Base-by-base conservation (phyloP, 2,329 filamentous ascomycete genomes). In the Sporothrix sp. region DNA sequence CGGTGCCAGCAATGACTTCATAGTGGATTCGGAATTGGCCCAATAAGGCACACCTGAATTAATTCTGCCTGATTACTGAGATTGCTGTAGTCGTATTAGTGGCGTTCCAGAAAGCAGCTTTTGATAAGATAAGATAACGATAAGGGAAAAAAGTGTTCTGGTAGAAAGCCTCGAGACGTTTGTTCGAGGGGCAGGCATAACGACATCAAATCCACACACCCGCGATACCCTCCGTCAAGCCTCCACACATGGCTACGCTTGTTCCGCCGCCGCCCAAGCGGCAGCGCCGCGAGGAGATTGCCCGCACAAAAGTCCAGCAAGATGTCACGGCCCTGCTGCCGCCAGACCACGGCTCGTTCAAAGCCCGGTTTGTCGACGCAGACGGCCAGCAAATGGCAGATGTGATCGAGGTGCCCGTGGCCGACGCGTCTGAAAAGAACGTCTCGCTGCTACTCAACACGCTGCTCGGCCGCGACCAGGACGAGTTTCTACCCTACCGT, bases 381-480 rank as follows among this genome's bases (percentile, higher is more conserved):
- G 78, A 85, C 75, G 70, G 79, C 73, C 65, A 88, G 75, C 69
- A 88, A 76, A 59, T 84, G 76, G 65, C 83, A 72, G 66, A 88
- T 78, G 66, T 85, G 70, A 64, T 83, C 44, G 75, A 83, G 59
- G 83, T 96, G 37, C 84, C 88, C 11, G 78, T 96, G 28, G 84
- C 84, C 52, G 85, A 96, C 70, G 85, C 91, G 2, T 85, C 79
- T 7, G 87, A 93, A 55, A 91, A 88, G 71, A 95, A 96, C 59
- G 76, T 97, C 3, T 91, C 93, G 48, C 77, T 90, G 9, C 74
- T 96, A 0, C 68, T 95, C 50, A 97, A 96, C 65, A 88, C 85
- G 3, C 70, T 96, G 37, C 77, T 95, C 64, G 85, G 82, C 54
- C 60, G 73, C 68, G 75, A 79, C 48, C 69, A 67, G 50, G 76